A percentile compares a stretch with the other conserved stretches of the same genome.
Conservation (phyloP, 208 protist genomes). For the Trypanosoma lewisi region DNA sequence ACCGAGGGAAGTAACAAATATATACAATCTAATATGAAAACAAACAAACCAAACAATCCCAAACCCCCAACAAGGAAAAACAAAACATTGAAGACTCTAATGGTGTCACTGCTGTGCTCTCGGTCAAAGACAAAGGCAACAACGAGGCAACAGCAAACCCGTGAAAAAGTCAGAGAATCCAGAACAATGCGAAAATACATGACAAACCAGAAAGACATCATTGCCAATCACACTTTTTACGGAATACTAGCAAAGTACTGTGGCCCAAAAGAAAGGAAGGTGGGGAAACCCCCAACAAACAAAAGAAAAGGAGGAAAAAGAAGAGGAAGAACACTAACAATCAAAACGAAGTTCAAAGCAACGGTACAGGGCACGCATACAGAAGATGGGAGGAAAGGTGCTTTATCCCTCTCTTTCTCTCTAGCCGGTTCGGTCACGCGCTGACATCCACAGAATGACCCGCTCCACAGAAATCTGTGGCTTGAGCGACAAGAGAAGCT, state of each 20-base stretch:
- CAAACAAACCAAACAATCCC: not conserved
- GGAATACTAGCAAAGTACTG: not conserved
- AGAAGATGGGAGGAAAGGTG: not conserved
- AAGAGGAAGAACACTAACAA: slow-evolving; percentile 4
- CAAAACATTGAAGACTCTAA: not conserved
- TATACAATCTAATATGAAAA: too few species aligned
- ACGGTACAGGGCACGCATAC: not conserved
- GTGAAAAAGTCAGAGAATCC: not conserved
- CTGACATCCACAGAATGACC: slow-evolving; percentile 10
- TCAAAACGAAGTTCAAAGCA: slow-evolving; percentile 5
- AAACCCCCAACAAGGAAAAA: not conserved
- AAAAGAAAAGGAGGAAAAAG: slow-evolving; percentile 7
- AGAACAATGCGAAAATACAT: not conserved
- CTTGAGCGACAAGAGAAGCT: slow-evolving; percentile 22
- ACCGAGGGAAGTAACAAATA: too few species aligned
- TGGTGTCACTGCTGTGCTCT: not conserved
- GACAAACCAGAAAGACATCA: not conserved
- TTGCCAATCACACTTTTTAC: not conserved
- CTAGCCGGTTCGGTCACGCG: not conserved
- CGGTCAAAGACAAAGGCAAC: not conserved
- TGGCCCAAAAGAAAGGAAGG: not conserved
- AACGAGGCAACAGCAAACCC: not conserved
- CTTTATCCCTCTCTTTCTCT: too few species aligned
- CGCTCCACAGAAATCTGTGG: slow-evolving; percentile 14
- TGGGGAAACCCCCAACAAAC: not conserved